phyloP scores from a whole-genome alignment of 495 filamentous ascomycete genomes.

The Polyplosphaeria fusca region DNA sequence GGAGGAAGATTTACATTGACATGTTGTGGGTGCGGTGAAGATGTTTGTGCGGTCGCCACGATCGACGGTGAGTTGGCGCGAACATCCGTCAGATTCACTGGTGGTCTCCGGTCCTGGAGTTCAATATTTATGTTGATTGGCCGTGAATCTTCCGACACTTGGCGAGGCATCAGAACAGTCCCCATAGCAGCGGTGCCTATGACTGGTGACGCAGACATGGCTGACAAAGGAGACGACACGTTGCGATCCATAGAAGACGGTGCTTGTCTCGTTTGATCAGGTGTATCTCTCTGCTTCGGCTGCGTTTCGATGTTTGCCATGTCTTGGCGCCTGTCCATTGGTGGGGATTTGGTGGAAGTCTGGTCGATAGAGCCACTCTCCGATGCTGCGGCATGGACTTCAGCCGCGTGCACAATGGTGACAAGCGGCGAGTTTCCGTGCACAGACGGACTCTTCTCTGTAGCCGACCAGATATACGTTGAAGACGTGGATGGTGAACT shows the following conservation, averaged over 20 bases:
- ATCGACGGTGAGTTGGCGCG: constrained; percentile 2
- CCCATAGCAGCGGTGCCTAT: constrained; percentile 30
- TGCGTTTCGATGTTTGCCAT: not conserved
- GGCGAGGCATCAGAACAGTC: constrained; percentile 23
- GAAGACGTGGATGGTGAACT: constrained; percentile 14
- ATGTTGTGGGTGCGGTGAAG: not conserved
- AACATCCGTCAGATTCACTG: not conserved
- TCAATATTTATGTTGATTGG: constrained; percentile 23
- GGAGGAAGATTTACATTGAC: not conserved
- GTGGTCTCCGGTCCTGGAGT: constrained; percentile 11
- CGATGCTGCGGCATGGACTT: not conserved
- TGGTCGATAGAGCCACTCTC: not conserved
- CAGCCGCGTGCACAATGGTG: not conserved
- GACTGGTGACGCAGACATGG: constrained; percentile 26
- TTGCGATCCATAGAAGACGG: not conserved
- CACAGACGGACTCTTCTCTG: constrained; percentile 27
- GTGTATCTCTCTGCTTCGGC: not conserved
- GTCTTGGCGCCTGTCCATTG: not conserved
- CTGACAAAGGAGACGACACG: constrained; percentile 21
- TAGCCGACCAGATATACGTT: constrained; percentile 33
- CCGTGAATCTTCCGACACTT: constrained; percentile 6
- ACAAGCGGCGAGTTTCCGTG: constrained; percentile 11
- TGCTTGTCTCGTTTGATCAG: constrained; percentile 5
- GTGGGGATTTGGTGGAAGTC: not conserved
- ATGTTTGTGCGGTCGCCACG: not conserved